Evolutionary conservation across 2,329 filamentous ascomycete species (phyloP).

Genomic region (Colletotrichum camelliae): DNA sequence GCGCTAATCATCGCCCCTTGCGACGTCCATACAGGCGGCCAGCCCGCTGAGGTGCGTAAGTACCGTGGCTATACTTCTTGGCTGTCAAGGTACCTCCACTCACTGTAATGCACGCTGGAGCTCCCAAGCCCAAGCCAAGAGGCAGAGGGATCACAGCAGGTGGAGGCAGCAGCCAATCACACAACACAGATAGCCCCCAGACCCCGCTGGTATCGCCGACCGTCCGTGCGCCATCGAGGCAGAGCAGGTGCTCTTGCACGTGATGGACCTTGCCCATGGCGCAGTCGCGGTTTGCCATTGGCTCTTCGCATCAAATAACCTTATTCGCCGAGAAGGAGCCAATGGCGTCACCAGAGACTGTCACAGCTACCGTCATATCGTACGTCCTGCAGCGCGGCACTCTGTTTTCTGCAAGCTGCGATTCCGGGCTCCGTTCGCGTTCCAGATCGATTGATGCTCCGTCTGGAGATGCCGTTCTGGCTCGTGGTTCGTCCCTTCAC

Average conservation of each 20-base stretch:
- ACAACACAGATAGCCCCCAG: neutral
- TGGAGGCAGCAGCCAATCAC: neutral
- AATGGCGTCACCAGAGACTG: slow-evolving; percentile 14
- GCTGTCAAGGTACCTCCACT: slow-evolving; percentile 2
- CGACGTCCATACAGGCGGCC: neutral
- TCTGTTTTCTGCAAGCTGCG: neutral
- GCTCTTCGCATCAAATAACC: slow-evolving; percentile 11
- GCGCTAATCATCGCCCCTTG: neutral
- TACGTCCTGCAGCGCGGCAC: neutral
- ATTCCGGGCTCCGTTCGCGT: neutral
- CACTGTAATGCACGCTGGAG: neutral
- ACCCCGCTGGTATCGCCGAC: neutral
- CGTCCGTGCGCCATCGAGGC: neutral
- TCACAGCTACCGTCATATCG: neutral
- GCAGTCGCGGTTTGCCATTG: slow-evolving; percentile 1
- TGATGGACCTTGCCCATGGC: neutral
- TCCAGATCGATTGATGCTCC: neutral
- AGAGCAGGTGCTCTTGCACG: neutral
- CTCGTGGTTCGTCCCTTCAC: neutral
- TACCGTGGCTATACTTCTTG: slow-evolving; percentile 13
- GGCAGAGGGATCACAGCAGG: neutral
- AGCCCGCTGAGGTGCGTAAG: slow-evolving; percentile 14
- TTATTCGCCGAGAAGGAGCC: neutral
- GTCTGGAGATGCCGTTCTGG: neutral
- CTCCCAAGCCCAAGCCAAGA: neutral